These are phyloP conservation scores for Paecilomyces sp. DNA, from an alignment of 2,329 filamentous ascomycete species.

Conservation along the genomic window DNA sequence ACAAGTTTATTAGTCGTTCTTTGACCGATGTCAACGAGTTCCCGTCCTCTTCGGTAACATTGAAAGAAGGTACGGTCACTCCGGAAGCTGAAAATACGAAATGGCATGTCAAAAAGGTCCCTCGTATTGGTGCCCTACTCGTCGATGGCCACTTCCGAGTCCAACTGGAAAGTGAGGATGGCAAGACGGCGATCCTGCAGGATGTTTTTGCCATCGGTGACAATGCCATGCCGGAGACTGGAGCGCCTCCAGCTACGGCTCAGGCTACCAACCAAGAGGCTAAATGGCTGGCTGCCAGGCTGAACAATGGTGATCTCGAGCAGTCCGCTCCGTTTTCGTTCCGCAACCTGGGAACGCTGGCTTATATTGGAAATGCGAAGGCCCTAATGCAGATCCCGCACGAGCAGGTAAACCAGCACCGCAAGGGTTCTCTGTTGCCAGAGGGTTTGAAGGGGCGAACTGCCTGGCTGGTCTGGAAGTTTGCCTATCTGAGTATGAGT, in stretches of 20 bases:
- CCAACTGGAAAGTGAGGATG: slow-evolving; percentile 39
- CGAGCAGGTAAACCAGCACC: slow-evolving; percentile 9
- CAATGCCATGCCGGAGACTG: slow-evolving; percentile 48
- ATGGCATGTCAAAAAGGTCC: slow-evolving; percentile 47
- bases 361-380: slow-evolving; percentile 52
- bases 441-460: slow-evolving; percentile 31
- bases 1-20: slow-evolving; percentile 21
- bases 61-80: slow-evolving; percentile 12
- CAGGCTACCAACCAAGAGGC: slow-evolving; percentile 55
- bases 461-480: slow-evolving; percentile 38
- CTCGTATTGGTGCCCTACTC: slow-evolving; percentile 42
- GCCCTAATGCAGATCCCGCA: slow-evolving; percentile 48
- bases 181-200: slow-evolving; percentile 36
- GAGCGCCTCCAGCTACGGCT: slow-evolving; percentile 49
- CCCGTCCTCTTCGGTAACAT: slow-evolving; percentile 21
- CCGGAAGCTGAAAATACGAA: slow-evolving; percentile 9
- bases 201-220: slow-evolving; percentile 53
- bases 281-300: slow-evolving; percentile 47
- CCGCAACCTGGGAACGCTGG: slow-evolving; percentile 52
- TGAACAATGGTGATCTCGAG: slow-evolving; percentile 44
- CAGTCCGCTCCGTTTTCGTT: slow-evolving; percentile 42
- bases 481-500: slow-evolving; percentile 39
- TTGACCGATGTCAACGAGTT: slow-evolving; percentile 24
- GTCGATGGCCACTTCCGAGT: slow-evolving; percentile 51
- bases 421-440: slow-evolving; percentile 22